A percentile compares a stretch with the other conserved stretches of the same genome.
Conservation (phyloP, 768 basidiomycete species). For the Leccinum disarticulatum region DNA sequence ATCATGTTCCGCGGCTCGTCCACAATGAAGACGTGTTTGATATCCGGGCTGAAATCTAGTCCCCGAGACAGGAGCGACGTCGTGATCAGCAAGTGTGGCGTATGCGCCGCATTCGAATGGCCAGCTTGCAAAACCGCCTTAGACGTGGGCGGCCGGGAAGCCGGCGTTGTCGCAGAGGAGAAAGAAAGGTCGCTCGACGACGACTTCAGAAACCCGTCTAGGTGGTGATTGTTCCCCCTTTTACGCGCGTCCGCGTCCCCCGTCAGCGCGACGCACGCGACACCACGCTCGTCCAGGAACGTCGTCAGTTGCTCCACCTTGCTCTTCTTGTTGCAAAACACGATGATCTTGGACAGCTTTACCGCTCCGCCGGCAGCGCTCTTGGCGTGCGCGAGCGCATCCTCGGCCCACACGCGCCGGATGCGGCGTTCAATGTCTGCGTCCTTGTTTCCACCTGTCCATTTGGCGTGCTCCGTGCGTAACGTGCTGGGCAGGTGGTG, state of each 20-base stretch:
- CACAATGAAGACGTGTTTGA: slow-evolving; percentile 82
- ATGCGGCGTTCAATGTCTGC: too few relatives aligned
- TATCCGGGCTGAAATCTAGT: slow-evolving; percentile 76
- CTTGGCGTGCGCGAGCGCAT: too few relatives aligned
- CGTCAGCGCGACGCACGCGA: slow-evolving; percentile 66
- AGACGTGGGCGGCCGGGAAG: background rate
- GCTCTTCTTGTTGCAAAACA: slow-evolving; percentile 79
- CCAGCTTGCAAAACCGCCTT: slow-evolving; percentile 8
- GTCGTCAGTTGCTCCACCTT: slow-evolving; percentile 63
- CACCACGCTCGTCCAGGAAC: slow-evolving; percentile 58
- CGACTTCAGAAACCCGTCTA: slow-evolving; percentile 67
- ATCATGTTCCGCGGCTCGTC: slow-evolving; percentile 89
- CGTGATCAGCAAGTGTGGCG: slow-evolving; percentile 75
- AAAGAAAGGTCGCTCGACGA: too few relatives aligned
- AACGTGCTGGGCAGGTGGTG: too few relatives aligned
- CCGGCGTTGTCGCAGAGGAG: background rate
- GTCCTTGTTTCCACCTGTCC: too few relatives aligned
- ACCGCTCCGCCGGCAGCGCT: slow-evolving; percentile 22
- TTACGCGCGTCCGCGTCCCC: slow-evolving; percentile 56
- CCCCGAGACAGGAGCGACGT: slow-evolving; percentile 90
- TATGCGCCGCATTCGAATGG: slow-evolving; percentile 7
- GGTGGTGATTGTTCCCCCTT: slow-evolving; percentile 70
- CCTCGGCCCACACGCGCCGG: too few relatives aligned
- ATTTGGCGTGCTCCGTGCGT: too few relatives aligned
- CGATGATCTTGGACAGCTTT: slow-evolving; percentile 63